Base-by-base conservation (phyloP, 441 rosid genomes). In the Syzygium malaccense region DNA sequence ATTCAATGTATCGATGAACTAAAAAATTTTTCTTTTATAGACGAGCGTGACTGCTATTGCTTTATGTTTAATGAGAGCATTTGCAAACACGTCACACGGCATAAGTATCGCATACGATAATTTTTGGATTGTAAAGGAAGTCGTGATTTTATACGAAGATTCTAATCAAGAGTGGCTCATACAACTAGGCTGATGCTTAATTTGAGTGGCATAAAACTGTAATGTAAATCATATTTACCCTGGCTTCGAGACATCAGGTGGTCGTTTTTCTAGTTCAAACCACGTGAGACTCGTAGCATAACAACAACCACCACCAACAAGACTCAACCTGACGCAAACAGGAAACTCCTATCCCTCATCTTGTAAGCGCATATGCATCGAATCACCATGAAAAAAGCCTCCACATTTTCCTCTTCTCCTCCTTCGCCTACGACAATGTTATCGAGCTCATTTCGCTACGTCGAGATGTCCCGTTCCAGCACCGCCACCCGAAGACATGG, bases 401-500 rank as follows among this genome's bases (percentile, higher is more conserved):
- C 80, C 41, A 19, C 48, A 6, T 71, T 11, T 37, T 25, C 80
- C 80, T 71, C 80, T 12, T 11, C 80, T 20, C 37, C 80, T 37
- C 80, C 17, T 71, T 25, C 9, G 2, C 83, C 83, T 75, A n/a
- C 6, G 7, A 41, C 9, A 2, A 75, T 1, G 51, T 25, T 0
- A 14, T 41, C 30, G n/a, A 41, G 51, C 83, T 75, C 51, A 75
- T 75, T 75, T 75, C 4, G 83, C 53, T 1, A 2, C 18, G 18
- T 85, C 66, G 30, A 19, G 48, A 56, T n/a, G 30, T 25, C 28
- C 86, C 0, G 51, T 37, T 32, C 89, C 66, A 26, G 68, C 8
- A 58, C 60, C 3, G 62, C 53, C 60, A 48, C 26, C 87, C 25
- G 88, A 56, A 25, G 90, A 37, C 55, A 85, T 37, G 6, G 94